A percentile compares a stretch with the other conserved stretches of the same genome.
phyloP scores from a whole-genome alignment of 2,329 filamentous ascomycete genomes.

The Colletotrichum sidae region DNA sequence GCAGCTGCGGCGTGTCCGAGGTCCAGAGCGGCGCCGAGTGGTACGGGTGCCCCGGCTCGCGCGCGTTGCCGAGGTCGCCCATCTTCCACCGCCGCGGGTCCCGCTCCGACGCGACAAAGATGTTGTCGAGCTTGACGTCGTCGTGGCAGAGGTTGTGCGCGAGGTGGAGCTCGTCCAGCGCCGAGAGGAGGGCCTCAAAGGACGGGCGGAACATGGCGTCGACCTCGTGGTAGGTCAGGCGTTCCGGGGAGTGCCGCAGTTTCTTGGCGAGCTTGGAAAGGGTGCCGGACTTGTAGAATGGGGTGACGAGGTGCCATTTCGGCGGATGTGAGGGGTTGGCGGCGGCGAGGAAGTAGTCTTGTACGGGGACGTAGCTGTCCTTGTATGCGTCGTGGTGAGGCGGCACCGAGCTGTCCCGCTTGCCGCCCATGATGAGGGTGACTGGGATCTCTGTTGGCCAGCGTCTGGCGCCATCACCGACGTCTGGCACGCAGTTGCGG shows the following conservation, averaged over 20 bases:
- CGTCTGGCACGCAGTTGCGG: constrained; percentile 45
- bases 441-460: constrained; percentile 49
- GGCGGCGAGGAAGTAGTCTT: constrained; percentile 46
- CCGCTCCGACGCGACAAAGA: constrained; percentile 41
- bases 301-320: constrained; percentile 47
- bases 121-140: constrained; percentile 48
- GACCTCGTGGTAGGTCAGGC: constrained; percentile 42
- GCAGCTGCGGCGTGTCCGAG: constrained; percentile 43
- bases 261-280: constrained; percentile 42
- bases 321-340: constrained; percentile 6
- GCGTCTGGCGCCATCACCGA: constrained; percentile 22
- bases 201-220: constrained; percentile 46
- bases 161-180: constrained; percentile 43
- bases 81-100: constrained; percentile 44
- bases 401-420: constrained; percentile 12
- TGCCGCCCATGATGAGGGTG: constrained; percentile 45
- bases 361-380: constrained; percentile 43
- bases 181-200: constrained; percentile 43
- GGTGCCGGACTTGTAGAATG: constrained; percentile 43
- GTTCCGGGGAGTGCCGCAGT: constrained; percentile 34
- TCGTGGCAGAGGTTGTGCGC: constrained; percentile 45
- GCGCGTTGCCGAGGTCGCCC: constrained; percentile 47
- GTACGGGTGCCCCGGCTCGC: constrained; percentile 45
- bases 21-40: constrained; percentile 46
- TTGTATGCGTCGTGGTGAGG: constrained; percentile 13